A percentile compares a stretch with the other conserved stretches of the same genome.
These are phyloP conservation scores for Diaporthe ampelina DNA, from an alignment of 2,329 filamentous ascomycete species.

Conservation along the genomic window DNA sequence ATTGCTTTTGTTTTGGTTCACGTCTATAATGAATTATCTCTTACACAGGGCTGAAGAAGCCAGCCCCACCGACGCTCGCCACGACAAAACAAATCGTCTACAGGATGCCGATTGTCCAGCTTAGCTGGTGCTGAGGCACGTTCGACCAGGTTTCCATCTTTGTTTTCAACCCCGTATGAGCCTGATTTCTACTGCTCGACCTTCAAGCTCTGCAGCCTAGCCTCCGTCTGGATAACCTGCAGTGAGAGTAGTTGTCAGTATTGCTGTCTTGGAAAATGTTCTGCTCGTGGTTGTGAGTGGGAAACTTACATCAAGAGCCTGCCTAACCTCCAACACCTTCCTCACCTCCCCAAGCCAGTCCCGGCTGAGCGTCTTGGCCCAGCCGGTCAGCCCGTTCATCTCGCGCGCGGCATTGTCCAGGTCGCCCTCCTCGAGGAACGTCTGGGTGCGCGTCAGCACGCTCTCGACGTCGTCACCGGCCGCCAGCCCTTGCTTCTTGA, in stretches of 20 bases:
- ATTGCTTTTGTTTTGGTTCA: slow-evolving; percentile 15
- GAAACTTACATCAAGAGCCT: slow-evolving; percentile 88
- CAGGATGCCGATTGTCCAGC: slow-evolving; percentile 32
- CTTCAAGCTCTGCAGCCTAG: slow-evolving; percentile 87
- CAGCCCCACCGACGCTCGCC: background rate
- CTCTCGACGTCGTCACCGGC: slow-evolving; percentile 93
- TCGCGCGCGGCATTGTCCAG: slow-evolving; percentile 92
- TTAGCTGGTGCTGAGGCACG: slow-evolving; percentile 5
- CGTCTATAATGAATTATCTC: slow-evolving; percentile 38
- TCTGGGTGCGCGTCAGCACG: slow-evolving; percentile 90
- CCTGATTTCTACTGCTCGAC: slow-evolving; percentile 72
- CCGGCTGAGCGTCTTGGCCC: slow-evolving; percentile 94
- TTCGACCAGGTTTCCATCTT: background rate
- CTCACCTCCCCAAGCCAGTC: slow-evolving; percentile 95
- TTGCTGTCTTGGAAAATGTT: background rate
- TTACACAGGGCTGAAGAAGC: slow-evolving; percentile 33
- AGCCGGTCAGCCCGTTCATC: slow-evolving; percentile 93
- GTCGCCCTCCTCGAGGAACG: slow-evolving; percentile 91
- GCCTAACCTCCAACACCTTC: slow-evolving; percentile 93
- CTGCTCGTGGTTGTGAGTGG: too few relatives aligned
- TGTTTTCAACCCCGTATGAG: slow-evolving; percentile 12
- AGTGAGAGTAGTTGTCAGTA: slow-evolving; percentile 45
- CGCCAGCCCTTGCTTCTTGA: slow-evolving; percentile 91
- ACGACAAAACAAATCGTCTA: slow-evolving; percentile 24
- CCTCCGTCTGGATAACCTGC: slow-evolving; percentile 90